Conservation (phyloP, 345 rosid species). For the Brassica juncea region DNA sequence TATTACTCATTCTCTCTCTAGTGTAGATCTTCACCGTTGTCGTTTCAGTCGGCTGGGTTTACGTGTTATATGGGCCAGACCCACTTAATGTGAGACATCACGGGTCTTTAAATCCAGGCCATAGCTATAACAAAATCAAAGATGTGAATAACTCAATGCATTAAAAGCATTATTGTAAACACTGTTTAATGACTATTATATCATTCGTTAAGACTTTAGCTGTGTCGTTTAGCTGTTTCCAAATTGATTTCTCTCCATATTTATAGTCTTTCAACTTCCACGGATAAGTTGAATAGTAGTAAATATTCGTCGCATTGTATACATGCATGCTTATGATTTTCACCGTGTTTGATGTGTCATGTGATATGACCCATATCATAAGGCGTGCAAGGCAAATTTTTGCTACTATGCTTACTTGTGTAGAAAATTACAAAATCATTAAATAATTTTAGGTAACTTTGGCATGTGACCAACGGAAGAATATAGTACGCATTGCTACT, state of each 20-base stretch:
- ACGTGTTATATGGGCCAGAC: constrained; percentile 5
- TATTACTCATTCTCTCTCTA: neutral
- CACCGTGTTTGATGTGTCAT: constrained; percentile 15
- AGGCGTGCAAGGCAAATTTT: constrained; percentile 16
- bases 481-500: constrained; percentile 29
- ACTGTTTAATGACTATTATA: neutral
- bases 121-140: neutral
- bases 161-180: constrained; percentile 11
- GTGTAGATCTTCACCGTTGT: no score
- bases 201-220: neutral
- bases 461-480: constrained; percentile 30
- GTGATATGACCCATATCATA: neutral
- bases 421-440: constrained; percentile 24
- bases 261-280: neutral
- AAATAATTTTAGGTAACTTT: constrained; percentile 6
- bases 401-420: constrained; percentile 13
- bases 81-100: neutral
- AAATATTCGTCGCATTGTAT: neutral
- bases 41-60: neutral
- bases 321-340: constrained; percentile 8
- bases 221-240: neutral
- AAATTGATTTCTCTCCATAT: neutral
- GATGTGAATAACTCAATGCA: constrained; percentile 17
- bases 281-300: neutral
- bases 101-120: neutral